Conservation (phyloP, 1,284 basidiomycete species). For the Pyrrhoderma noxium region DNA sequence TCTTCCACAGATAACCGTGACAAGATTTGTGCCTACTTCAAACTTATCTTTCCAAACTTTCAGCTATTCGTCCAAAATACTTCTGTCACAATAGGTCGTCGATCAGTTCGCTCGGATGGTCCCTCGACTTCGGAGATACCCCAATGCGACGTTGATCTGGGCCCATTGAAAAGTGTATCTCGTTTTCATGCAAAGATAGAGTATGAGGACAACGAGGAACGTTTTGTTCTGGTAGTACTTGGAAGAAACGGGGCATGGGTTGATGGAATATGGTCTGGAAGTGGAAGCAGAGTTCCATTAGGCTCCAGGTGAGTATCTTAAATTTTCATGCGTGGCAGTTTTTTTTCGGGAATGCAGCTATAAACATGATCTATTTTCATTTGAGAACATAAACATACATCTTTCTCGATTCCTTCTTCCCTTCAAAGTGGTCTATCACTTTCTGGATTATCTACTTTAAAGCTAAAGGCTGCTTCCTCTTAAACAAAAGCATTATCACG, state of each 20-base stretch:
- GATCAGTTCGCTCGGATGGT: conserved; percentile 37
- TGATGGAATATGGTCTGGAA: conserved; percentile 90
- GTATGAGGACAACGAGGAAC: conserved; percentile 80
- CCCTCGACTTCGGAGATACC: conserved; percentile 35
- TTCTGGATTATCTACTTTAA: too few relatives aligned
- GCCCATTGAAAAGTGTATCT: conserved; percentile 94
- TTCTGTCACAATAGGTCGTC: conserved; percentile 61
- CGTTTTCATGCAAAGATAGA: conserved; percentile 94
- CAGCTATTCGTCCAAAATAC: conserved; percentile 83
- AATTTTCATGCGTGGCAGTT: conserved; percentile 8
- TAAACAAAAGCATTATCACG: conserved; percentile 3
- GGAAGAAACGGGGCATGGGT: conserved; percentile 98
- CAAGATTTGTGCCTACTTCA: conserved; percentile 89
- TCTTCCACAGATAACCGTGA: conserved; percentile 36
- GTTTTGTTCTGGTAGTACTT: conserved; percentile 85
- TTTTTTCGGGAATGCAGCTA: not conserved
- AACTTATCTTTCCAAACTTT: conserved; percentile 86
- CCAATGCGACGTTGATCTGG: conserved; percentile 91
- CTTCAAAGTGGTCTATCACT: too few relatives aligned
- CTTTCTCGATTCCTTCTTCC: too few relatives aligned
- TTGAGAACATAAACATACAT: too few relatives aligned
- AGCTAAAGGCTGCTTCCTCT: too few relatives aligned
- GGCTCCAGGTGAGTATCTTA: conserved; percentile 60
- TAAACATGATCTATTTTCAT: too few relatives aligned
- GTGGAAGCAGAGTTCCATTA: conserved; percentile 78